These are phyloP conservation scores for Hippophae gyantsensis DNA, from an alignment of 306 rosid genomes.

Conservation along the genomic window DNA sequence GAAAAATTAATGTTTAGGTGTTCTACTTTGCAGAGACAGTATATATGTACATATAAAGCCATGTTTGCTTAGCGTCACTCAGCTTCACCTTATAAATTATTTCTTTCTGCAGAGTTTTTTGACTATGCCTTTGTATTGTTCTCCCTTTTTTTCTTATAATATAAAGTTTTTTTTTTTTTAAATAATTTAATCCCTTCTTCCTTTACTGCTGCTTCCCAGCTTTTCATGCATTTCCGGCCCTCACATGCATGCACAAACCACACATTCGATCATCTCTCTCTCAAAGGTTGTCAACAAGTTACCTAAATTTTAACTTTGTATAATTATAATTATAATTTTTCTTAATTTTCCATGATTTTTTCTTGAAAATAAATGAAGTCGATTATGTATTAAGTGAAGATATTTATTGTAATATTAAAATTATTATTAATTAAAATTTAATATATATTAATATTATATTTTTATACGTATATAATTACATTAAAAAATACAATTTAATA, in stretches of 20 bases:
- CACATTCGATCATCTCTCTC: slow-evolving; percentile 32
- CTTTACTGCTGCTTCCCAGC: slow-evolving; percentile 42
- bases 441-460: too few relatives aligned
- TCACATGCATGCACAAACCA: slow-evolving; percentile 26
- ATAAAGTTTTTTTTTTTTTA: slow-evolving; percentile 6
- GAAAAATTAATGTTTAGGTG: too few relatives aligned
- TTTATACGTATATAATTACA: too few relatives aligned
- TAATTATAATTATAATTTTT: too few relatives aligned
- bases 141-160: slow-evolving; percentile 15
- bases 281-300: neutral
- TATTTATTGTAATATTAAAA: too few relatives aligned
- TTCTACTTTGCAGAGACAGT: too few relatives aligned
- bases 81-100: slow-evolving; percentile 55
- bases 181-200: slow-evolving; percentile 26
- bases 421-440: too few relatives aligned
- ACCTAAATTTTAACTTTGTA: too few relatives aligned
- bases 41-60: slow-evolving; percentile 6
- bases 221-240: slow-evolving; percentile 50
- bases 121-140: slow-evolving; percentile 53
- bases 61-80: slow-evolving; percentile 56
- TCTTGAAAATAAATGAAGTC: too few relatives aligned
- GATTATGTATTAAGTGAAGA: too few relatives aligned
- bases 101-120: slow-evolving; percentile 30
- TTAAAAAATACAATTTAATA: too few relatives aligned
- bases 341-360: too few relatives aligned